Percentiles rank a stretch among this genome's conserved stretches.
Evolutionary conservation across 768 basidiomycete genomes (phyloP).

Genomic region (Tylopilus sp.): DNA sequence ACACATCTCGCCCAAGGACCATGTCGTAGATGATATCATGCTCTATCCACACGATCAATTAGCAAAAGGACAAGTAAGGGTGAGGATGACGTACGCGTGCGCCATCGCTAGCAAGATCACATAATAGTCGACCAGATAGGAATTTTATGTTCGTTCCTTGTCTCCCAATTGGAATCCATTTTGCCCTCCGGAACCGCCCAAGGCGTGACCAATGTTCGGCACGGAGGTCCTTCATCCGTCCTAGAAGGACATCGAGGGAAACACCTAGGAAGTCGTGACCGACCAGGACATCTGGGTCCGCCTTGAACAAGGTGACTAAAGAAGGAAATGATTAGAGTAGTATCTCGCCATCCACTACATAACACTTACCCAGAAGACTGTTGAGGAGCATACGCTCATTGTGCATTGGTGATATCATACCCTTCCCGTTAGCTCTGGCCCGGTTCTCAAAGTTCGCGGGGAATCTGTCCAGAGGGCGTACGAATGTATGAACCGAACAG

Average conservation of each 20-base stretch:
- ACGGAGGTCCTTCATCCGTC: slow-evolving; percentile 88
- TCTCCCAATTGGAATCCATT: slow-evolving; percentile 77
- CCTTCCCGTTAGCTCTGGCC: slow-evolving; percentile 61
- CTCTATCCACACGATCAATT: slow-evolving; percentile 44
- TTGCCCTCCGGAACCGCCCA: slow-evolving; percentile 81
- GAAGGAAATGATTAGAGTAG: neutral
- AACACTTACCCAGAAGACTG: slow-evolving; percentile 62
- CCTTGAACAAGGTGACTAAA: slow-evolving; percentile 69
- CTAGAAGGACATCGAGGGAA: slow-evolving; percentile 84
- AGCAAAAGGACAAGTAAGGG: neutral
- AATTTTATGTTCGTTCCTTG: slow-evolving; percentile 84
- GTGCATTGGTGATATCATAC: slow-evolving; percentile 66
- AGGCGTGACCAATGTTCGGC: slow-evolving; percentile 93
- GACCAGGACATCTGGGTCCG: slow-evolving; percentile 92
- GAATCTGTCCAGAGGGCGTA: slow-evolving; percentile 85
- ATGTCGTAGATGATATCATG: slow-evolving; percentile 97
- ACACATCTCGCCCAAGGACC: slow-evolving; percentile 98
- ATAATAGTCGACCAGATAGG: slow-evolving; percentile 80
- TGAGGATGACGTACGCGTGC: slow-evolving; percentile 62
- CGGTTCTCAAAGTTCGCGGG: slow-evolving; percentile 78
- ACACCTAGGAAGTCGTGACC: slow-evolving; percentile 94
- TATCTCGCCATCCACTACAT: neutral
- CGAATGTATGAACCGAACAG: slow-evolving; percentile 81
- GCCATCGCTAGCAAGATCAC: slow-evolving; percentile 92
- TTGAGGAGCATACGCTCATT: slow-evolving; percentile 87